Conservation (phyloP, 805 yeast species). For the Spencermartinsiella europaea region DNA sequence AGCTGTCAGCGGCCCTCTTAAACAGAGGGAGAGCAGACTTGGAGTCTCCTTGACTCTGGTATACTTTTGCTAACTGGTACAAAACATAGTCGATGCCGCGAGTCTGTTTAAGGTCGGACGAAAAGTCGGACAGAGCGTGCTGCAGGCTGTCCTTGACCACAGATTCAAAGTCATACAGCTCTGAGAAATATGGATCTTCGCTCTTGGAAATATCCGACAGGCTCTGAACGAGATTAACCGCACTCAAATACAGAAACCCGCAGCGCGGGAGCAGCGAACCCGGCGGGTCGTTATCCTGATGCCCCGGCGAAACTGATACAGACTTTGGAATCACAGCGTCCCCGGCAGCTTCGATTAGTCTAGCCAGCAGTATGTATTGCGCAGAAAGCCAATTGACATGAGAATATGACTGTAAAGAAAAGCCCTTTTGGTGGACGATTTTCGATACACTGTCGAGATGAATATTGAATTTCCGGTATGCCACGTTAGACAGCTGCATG, state of each 20-base stretch:
- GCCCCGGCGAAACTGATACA: constrained; percentile 29
- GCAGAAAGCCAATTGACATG: constrained; percentile 49
- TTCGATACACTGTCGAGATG: constrained; percentile 53
- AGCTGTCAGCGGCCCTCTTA: constrained; percentile 35
- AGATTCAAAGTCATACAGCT: constrained; percentile 16
- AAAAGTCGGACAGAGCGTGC: constrained; percentile 20
- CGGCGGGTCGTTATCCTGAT: constrained; percentile 22
- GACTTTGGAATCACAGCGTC: constrained; percentile 37
- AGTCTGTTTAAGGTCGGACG: constrained; percentile 32
- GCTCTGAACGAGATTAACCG: constrained; percentile 12
- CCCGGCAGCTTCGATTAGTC: constrained; percentile 48
- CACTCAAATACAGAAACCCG: constrained; percentile 20
- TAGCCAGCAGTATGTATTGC: constrained; percentile 66
- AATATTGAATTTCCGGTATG: constrained; percentile 57
- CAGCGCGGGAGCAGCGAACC: constrained; percentile 17
- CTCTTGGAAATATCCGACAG: constrained; percentile 2
- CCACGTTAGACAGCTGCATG: constrained; percentile 50
- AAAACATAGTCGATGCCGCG: constrained; percentile 41
- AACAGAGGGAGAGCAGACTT: constrained; percentile 41
- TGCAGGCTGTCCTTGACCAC: constrained; percentile 10
- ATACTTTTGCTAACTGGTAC: constrained; percentile 50
- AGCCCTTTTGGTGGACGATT: constrained; percentile 30
- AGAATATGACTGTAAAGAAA: constrained; percentile 27
- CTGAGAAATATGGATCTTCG: constrained; percentile 19
- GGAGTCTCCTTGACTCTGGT: constrained; percentile 31